These are phyloP conservation scores for Trichoderma parareesei DNA, from an alignment of 495 filamentous ascomycete genomes.

Conservation along the genomic window DNA sequence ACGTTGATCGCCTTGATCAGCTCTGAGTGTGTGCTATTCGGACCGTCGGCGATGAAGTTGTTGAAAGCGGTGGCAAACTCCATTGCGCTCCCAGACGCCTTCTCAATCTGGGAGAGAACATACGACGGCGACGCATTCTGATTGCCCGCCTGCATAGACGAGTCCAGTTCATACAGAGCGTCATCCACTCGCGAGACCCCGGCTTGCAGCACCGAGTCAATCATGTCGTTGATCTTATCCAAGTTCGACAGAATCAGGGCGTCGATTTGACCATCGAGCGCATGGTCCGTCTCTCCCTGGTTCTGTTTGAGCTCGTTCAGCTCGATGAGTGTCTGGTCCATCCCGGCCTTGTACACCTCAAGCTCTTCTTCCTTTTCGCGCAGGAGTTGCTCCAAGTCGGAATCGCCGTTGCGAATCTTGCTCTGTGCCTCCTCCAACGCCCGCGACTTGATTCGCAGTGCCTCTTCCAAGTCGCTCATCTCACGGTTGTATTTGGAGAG, in stretches of 20 bases:
- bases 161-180: constrained; percentile 93
- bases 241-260: constrained; percentile 75
- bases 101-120: constrained; percentile 93
- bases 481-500: constrained; percentile 93
- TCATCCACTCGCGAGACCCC: constrained; percentile 94
- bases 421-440: constrained; percentile 75
- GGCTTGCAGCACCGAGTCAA: constrained; percentile 90
- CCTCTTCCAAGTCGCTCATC: constrained; percentile 91
- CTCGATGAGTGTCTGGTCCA: constrained; percentile 90
- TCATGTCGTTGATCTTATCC: constrained; percentile 92
- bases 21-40: constrained; percentile 81
- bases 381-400: constrained; percentile 74
- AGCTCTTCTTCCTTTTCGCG: constrained; percentile 95
- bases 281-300: constrained; percentile 70
- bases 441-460: constrained; percentile 79
- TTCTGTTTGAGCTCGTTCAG: constrained; percentile 69
- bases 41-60: constrained; percentile 93
- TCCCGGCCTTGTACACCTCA: constrained; percentile 90
- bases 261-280: constrained; percentile 84
- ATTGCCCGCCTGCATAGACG: constrained; percentile 95
- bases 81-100: constrained; percentile 86
- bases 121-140: constrained; percentile 96
- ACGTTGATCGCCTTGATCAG: constrained; percentile 88
- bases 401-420: constrained; percentile 69
- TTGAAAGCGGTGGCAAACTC: constrained; percentile 98